Conservation (phyloP, 768 basidiomycete genomes). For the Boletus rubropictus region DNA sequence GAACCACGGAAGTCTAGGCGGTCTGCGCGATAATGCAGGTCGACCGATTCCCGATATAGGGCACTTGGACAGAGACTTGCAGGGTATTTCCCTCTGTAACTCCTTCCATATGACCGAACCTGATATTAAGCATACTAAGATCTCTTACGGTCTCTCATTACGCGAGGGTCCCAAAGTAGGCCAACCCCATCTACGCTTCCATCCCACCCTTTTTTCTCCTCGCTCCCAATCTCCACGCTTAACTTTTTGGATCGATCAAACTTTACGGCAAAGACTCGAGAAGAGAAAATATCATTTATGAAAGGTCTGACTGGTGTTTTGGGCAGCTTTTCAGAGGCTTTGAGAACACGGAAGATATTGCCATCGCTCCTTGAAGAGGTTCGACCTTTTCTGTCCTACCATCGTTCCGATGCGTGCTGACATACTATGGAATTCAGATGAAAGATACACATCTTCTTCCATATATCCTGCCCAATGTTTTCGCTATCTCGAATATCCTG, state of each 20-base stretch:
- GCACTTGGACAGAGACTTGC: slow-evolving; percentile 63
- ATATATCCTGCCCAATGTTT: slow-evolving; percentile 93
- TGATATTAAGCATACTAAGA: slow-evolving; percentile 38
- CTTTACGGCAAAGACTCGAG: slow-evolving; percentile 88
- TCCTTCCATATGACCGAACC: slow-evolving; percentile 2
- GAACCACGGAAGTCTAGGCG: slow-evolving; percentile 70
- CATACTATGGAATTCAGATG: slow-evolving; percentile 47
- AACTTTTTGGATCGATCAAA: slow-evolving; percentile 95
- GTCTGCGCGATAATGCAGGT: slow-evolving; percentile 64
- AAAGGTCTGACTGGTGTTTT: slow-evolving; percentile 80
- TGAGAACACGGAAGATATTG: slow-evolving; percentile 82
- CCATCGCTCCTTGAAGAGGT: slow-evolving; percentile 94
- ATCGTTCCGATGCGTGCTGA: slow-evolving; percentile 4
- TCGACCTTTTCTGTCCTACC: slow-evolving; percentile 9
- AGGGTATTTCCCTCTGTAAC: slow-evolving; percentile 41
- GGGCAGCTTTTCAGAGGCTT: slow-evolving; percentile 79
- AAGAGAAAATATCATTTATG: slow-evolving; percentile 96
- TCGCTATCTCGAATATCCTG: slow-evolving; percentile 76
- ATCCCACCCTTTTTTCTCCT: slow-evolving; percentile 88
- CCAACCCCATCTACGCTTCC: slow-evolving; percentile 78
- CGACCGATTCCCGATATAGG: slow-evolving; percentile 58
- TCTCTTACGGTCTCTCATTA: slow-evolving; percentile 74
- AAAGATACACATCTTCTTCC: slow-evolving; percentile 91
- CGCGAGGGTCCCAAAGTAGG: slow-evolving; percentile 65
- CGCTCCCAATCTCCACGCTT: slow-evolving; percentile 89